Evolutionary conservation across 2,329 filamentous ascomycete species (phyloP).

Genomic region (Zymoseptoria pseudotritici): DNA sequence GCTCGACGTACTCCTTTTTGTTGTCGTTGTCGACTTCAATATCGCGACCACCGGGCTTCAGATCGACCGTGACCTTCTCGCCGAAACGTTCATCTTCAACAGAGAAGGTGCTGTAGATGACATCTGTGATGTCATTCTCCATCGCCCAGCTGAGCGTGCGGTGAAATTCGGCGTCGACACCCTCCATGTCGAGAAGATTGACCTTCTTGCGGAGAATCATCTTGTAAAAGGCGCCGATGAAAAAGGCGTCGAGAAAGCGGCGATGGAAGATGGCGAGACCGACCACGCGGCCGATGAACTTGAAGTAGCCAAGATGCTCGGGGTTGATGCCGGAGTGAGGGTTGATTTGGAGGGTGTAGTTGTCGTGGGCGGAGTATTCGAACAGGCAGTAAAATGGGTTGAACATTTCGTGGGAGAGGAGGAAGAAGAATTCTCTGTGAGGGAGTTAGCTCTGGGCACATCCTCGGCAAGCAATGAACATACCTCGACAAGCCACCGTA

Average conservation of each 20-base stretch:
- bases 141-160: conserved; percentile 94
- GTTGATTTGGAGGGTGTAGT: conserved; percentile 99
- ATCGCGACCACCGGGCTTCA: conserved; percentile 81
- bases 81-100: conserved; percentile 97
- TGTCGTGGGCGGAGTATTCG: conserved; percentile 99
- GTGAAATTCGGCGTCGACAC: conserved; percentile 96
- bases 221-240: conserved; percentile 98
- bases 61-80: conserved; percentile 85
- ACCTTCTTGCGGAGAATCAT: conserved; percentile 97
- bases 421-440: conserved; percentile 91
- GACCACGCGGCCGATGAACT: conserved; percentile 96
- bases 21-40: conserved; percentile 98
- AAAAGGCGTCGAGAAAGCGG: conserved; percentile 95
- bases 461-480: conserved; percentile 13
- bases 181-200: conserved; percentile 90
- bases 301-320: conserved; percentile 99
- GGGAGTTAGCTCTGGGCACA: conserved; percentile 22
- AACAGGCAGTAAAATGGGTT: conserved; percentile 99
- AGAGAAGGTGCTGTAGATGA: conserved; percentile 91
- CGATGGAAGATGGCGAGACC: conserved; percentile 97
- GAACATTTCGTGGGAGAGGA: conserved; percentile 99
- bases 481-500: conserved; percentile 88
- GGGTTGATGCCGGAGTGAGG: conserved; percentile 98
- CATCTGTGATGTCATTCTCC: conserved; percentile 94
- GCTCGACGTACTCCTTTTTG: conserved; percentile 97